Evolutionary conservation across 306 rosid species (phyloP).

Genomic region (Casuarina glauca): DNA sequence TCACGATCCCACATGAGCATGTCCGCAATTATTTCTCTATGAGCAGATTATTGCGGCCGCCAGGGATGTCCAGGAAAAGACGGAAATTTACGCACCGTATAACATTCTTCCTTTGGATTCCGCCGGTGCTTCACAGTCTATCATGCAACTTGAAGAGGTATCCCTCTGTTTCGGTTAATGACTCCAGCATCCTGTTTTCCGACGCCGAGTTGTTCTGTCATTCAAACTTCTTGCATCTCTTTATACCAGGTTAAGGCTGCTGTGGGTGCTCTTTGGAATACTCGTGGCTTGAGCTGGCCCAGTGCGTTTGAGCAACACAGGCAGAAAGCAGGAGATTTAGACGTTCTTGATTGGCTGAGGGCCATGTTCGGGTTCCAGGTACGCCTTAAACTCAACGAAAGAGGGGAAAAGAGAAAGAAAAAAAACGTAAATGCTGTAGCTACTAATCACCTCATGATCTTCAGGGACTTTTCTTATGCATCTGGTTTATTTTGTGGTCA

Average conservation of each 20-base stretch:
- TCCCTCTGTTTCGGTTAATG: slow-evolving; percentile 13
- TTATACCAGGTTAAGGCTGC: slow-evolving; percentile 79
- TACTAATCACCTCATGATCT: slow-evolving; percentile 2
- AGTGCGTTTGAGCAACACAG: slow-evolving; percentile 71
- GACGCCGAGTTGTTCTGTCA: slow-evolving; percentile 21
- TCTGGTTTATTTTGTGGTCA: slow-evolving; percentile 33
- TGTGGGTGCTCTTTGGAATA: slow-evolving; percentile 71
- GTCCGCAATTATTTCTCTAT: slow-evolving; percentile 17
- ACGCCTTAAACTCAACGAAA: slow-evolving; percentile 22
- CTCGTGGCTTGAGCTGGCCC: slow-evolving; percentile 91
- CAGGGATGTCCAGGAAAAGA: slow-evolving; percentile 96
- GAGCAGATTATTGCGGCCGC: slow-evolving; percentile 94
- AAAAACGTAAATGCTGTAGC: neutral
- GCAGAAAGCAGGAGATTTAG: slow-evolving; percentile 80
- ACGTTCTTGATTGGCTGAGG: slow-evolving; percentile 95
- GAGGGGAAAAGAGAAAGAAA: slow-evolving; percentile 7
- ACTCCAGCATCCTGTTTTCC: slow-evolving; percentile 15
- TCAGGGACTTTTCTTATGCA: slow-evolving; percentile 14
- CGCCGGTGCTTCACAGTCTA: slow-evolving; percentile 93
- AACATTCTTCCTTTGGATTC: slow-evolving; percentile 95
- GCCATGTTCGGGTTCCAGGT: slow-evolving; percentile 98
- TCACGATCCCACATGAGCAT: slow-evolving; percentile 4
- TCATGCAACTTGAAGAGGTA: slow-evolving; percentile 99
- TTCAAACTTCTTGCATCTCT: slow-evolving; percentile 28
- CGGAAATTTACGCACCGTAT: slow-evolving; percentile 84